A percentile compares a stretch with the other conserved stretches of the same genome.
These are phyloP conservation scores for Podospora fimiseda DNA, from an alignment of 495 filamentous ascomycete species.

Conservation along the genomic window DNA sequence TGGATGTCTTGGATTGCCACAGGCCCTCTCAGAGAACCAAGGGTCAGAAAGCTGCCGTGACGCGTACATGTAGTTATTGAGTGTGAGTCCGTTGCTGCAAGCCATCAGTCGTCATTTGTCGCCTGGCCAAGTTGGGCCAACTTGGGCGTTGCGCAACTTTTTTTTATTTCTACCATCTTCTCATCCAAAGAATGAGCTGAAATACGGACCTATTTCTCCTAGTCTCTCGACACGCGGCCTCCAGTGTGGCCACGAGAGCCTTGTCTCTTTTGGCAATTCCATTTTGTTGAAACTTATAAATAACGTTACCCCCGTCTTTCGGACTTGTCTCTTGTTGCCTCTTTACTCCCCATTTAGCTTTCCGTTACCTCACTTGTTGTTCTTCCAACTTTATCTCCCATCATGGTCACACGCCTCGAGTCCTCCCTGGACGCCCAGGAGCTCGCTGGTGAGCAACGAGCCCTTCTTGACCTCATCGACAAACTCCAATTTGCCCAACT, in stretches of 20 bases:
- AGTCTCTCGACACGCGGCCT: not conserved
- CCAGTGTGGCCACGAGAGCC: not conserved
- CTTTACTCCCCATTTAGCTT: too few species aligned
- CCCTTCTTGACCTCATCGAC: conserved; percentile 33
- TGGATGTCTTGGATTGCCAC: not conserved
- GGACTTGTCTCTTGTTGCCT: too few species aligned
- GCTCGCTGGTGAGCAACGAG: conserved; percentile 31
- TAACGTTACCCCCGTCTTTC: too few species aligned
- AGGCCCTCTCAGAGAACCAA: too few species aligned
- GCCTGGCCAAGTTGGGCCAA: not conserved
- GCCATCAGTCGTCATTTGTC: not conserved
- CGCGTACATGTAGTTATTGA: too few species aligned
- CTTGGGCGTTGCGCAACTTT: not conserved
- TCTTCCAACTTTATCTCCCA: not conserved
- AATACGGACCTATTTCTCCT: not conserved
- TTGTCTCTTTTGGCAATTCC: not conserved
- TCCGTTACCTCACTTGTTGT: too few species aligned
- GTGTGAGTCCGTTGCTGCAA: too few species aligned
- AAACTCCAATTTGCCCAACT: conserved; percentile 37
- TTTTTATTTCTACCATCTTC: not conserved
- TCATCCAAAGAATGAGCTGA: not conserved
- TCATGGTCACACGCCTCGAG: conserved; percentile 24
- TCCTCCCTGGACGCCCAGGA: conserved; percentile 31
- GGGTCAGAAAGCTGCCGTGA: not conserved
- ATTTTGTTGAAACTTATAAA: not conserved